A percentile compares a stretch with the other conserved stretches of the same genome.
phyloP scores from a whole-genome alignment of 306 rosid species.

The Cucumis hystrix region DNA sequence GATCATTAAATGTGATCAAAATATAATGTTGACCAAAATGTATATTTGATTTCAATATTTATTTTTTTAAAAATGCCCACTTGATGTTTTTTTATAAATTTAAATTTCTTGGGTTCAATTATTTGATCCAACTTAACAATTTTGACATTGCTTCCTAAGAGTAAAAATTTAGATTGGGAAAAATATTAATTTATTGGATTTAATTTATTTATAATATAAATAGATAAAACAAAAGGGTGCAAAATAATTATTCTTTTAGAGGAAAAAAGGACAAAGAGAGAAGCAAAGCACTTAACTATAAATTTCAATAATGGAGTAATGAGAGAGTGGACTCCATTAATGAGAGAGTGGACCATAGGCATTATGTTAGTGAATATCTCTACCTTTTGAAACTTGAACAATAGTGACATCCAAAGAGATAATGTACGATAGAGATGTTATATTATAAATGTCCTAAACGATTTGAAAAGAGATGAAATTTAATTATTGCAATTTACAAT shows the following conservation, averaged over 20 bases:
- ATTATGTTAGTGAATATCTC: background rate
- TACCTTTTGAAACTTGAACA: background rate
- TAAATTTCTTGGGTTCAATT: background rate
- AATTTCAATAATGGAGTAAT: background rate
- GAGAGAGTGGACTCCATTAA: no score
- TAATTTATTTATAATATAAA: background rate
- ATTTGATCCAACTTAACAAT: background rate
- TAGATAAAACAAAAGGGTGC: background rate
- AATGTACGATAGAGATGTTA: no score
- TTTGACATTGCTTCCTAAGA: background rate
- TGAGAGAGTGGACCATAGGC: background rate
- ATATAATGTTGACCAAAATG: background rate
- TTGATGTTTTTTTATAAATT: background rate
- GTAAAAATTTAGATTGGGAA: background rate
- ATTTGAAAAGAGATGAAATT: no score
- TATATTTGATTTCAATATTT: background rate
- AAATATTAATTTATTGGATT: background rate
- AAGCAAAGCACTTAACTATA: background rate
- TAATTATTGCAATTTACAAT: no score
- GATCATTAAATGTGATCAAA: background rate
- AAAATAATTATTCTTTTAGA: background rate
- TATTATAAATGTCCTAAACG: no score
- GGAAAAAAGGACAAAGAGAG: background rate
- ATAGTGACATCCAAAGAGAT: background rate
- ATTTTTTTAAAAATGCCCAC: background rate